Evolutionary conservation across 495 filamentous ascomycete species (phyloP), one percentile per base, ranked within the genome.

Genomic region (Entonaema liquescens): DNA sequence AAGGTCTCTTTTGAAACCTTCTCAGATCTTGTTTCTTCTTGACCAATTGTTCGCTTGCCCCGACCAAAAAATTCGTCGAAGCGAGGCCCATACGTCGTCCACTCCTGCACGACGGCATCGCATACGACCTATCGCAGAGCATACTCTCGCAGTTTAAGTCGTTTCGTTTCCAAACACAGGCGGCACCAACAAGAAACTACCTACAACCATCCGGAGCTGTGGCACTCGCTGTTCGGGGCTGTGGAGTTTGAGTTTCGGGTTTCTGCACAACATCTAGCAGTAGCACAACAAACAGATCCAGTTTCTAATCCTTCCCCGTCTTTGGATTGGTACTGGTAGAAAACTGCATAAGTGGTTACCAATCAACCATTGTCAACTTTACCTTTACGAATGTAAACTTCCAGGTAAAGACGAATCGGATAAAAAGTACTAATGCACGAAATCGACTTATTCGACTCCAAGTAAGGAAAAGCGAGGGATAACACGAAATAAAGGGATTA

Each of bases 11-110:
- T n/a, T 56, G 65, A 70, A 73, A 70, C 68, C 55, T 71, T 59
- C 40, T 70, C 68, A 63, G 61, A 77, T 64, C 71, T 68, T 64
- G 68, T 71, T 71, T 76, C 70, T 57, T 72, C 67, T 66, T 17
- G 62, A 70, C 65, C 70, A 73, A 68, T 69, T 65, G 44, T 58
- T 72, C 62, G 28, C 49, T 52, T 49, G 21, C 11, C 11, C 25
- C 55, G 17, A 50, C 54, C 29, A 50, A 35, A 67, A 35, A 67
- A 55, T 70, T 29, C 62, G 28, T 70, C 49, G 58, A 70, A 36
- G 53, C 58, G 54, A 59, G 62, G 63, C 67, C 67, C 61, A 38
- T 74, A 29, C 44, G 42, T 29, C 66, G 71, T 50, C 62, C 62
- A 62, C 62, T 44, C 52, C 61, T 35, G 29, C 61, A 42, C 50